These are phyloP conservation scores for Pinus tabuliformis DNA, from an alignment of 75 land plant genomes.

Conservation along the genomic window DNA sequence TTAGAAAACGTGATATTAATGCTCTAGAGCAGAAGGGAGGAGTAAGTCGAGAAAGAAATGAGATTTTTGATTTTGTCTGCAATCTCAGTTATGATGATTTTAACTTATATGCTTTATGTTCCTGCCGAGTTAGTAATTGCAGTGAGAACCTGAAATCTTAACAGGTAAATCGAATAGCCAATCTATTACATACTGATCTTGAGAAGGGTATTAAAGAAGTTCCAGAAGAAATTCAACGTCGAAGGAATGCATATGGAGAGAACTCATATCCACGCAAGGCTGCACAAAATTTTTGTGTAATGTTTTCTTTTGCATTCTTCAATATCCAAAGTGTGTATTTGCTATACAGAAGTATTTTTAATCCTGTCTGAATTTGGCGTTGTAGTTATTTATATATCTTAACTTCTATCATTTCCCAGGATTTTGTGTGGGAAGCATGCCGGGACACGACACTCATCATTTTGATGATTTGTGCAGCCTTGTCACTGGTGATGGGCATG, in stretches of 20 bases:
- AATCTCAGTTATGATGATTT: no score
- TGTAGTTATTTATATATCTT: not conserved
- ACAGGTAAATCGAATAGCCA: constrained; percentile 6
- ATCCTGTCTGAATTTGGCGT: not conserved
- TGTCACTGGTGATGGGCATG: constrained; percentile 70
- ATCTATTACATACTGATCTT: constrained; percentile 24
- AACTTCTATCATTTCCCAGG: constrained; percentile 18
- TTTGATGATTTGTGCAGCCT: constrained; percentile 78
- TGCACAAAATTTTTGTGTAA: constrained; percentile 59
- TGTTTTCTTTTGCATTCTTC: not conserved
- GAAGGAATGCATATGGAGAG: constrained; percentile 66
- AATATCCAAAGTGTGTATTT: not conserved
- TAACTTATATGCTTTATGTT: no score
- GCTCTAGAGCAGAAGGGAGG: constrained; percentile 59
- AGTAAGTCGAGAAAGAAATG: constrained; percentile 25
- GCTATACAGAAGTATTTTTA: not conserved
- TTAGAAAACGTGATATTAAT: constrained; percentile 49
- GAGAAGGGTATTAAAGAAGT: constrained; percentile 67
- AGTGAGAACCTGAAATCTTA: constrained; percentile 31
- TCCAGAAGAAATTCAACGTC: constrained; percentile 33
- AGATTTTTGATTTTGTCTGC: no score
- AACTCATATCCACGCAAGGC: constrained; percentile 79
- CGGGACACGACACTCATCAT: constrained; percentile 91
- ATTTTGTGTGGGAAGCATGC: constrained; percentile 89
- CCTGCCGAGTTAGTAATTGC: no score